Evolutionary conservation across 306 rosid species (phyloP), one percentile per base, ranked within the genome.

Genomic region (Glycine tomentella): DNA sequence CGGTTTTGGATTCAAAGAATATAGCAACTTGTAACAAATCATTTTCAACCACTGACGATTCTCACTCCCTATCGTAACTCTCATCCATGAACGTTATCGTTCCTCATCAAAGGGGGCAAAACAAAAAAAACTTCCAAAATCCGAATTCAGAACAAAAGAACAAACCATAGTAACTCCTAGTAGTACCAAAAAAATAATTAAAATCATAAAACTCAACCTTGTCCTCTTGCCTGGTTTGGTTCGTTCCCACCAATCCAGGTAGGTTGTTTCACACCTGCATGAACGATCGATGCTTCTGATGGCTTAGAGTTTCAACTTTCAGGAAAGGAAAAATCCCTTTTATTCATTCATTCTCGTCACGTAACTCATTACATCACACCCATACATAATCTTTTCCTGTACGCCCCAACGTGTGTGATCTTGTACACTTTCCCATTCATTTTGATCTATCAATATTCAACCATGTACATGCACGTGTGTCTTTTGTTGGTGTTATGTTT

Each of bases 181-280:
- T 14, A 49, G 15, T 15, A 48, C 4, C 0, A 15, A 56, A 17
- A 33, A 11, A 1, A 9, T 7, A 70, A 2, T 1, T 0, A 62
- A 20, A 25, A 36, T 34, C 34, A 36, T 46, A 45, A 58, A 73
- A 3, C 20, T 16, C 69, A 75, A 14, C 71, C 5, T 33, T 2
- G 1, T 36, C 56, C 72, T 69, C 66, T 78, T 70, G 70, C 90
- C 83, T 84, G 83, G 83, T 84, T 82, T 82, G 87, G 87, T 58
- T 36, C 46, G 3, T 52, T 72, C 40, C 84, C 48, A 71, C 86
- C 80, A 82, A 63, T 78, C 84, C 85, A 84, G 88, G 84, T 48
- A 75, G 61, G 81, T 77, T 64, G 76, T 63, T 77, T 14, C 38
- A 10, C 56, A 68, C 36, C n/a, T 69, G 75, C 62, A 69, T 33